Conservation (phyloP, 1,284 basidiomycete genomes). For the Phylloboletellus chloephorus region DNA sequence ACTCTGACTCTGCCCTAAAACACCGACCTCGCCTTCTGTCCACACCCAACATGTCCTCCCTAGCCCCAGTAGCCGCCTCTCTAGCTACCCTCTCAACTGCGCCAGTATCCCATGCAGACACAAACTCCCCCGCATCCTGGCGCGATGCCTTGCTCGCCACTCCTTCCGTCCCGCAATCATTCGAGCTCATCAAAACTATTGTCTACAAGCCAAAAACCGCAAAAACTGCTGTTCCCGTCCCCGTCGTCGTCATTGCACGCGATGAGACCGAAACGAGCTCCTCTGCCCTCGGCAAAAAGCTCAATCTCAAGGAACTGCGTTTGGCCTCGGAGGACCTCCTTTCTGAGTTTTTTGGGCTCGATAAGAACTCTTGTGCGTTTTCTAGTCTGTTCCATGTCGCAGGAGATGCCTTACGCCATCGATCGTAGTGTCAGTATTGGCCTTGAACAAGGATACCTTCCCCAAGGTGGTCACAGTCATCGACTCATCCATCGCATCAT, state of each 20-base stretch:
- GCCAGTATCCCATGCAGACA: conserved; percentile 47
- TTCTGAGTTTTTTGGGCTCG: conserved; percentile 76
- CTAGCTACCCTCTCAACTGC: conserved; percentile 49
- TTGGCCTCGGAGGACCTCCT: conserved; percentile 87
- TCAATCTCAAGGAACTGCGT: conserved; percentile 86
- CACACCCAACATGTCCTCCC: conserved; percentile 19
- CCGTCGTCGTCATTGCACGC: conserved; percentile 81
- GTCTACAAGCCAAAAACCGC: conserved; percentile 91
- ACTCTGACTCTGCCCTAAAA: conserved; percentile 20
- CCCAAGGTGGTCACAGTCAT: conserved; percentile 74
- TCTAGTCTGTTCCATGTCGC: not conserved
- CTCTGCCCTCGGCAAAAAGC: conserved; percentile 70
- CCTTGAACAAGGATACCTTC: conserved; percentile 66
- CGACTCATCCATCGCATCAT: conserved; percentile 69
- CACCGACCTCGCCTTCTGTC: conserved; percentile 9
- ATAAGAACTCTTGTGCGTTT: conserved; percentile 81
- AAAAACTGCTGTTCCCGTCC: conserved; percentile 79
- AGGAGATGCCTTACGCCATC: not conserved
- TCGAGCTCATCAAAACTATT: conserved; percentile 76
- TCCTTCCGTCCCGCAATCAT: conserved; percentile 48
- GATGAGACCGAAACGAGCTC: conserved; percentile 81
- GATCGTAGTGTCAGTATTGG: conserved; percentile 69
- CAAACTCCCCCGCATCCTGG: conserved; percentile 66
- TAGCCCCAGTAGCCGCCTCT: conserved; percentile 22
- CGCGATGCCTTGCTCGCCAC: conserved; percentile 52